These are phyloP conservation scores for Cryphonectria carpinicola DNA, from an alignment of 2,329 filamentous ascomycete genomes.

Conservation along the genomic window DNA sequence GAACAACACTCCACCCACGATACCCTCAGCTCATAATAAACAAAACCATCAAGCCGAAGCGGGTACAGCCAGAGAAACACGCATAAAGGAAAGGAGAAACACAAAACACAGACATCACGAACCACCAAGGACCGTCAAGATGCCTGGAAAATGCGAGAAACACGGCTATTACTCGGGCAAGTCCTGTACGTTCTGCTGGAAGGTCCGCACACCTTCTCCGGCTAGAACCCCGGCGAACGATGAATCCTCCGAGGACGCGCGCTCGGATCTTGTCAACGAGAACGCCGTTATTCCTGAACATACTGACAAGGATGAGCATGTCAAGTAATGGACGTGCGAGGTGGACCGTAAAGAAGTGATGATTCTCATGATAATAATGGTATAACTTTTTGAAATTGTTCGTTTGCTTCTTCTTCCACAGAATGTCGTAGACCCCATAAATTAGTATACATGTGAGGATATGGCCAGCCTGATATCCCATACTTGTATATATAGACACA, in stretches of 20 bases:
- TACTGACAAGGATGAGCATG: not conserved
- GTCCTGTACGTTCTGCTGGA: slow-evolving; percentile 8
- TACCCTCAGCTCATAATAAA: not conserved
- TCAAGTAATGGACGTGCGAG: not conserved
- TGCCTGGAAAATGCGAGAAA: slow-evolving; percentile 8
- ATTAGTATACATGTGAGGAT: too few relatives aligned
- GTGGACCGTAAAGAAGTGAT: not conserved
- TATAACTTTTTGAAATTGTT: too few relatives aligned
- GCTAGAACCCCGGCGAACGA: not conserved
- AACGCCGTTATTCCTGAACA: not conserved
- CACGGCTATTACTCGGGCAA: slow-evolving; percentile 8
- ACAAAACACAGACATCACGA: not conserved
- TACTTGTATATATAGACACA: not conserved
- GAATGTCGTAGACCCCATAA: too few relatives aligned
- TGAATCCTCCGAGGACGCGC: too few relatives aligned
- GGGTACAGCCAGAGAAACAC: not conserved
- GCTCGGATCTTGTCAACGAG: not conserved
- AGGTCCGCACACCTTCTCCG: not conserved
- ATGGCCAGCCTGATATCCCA: too few relatives aligned
- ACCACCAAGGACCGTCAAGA: not conserved
- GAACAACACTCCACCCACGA: not conserved
- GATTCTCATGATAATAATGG: not conserved
- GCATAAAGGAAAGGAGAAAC: not conserved
- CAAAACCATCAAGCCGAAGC: not conserved
- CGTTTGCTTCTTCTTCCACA: too few relatives aligned